A percentile compares a stretch with the other conserved stretches of the same genome.
Conservation (phyloP, 495 filamentous ascomycete genomes). For the Chaetomidium leptoderma region DNA sequence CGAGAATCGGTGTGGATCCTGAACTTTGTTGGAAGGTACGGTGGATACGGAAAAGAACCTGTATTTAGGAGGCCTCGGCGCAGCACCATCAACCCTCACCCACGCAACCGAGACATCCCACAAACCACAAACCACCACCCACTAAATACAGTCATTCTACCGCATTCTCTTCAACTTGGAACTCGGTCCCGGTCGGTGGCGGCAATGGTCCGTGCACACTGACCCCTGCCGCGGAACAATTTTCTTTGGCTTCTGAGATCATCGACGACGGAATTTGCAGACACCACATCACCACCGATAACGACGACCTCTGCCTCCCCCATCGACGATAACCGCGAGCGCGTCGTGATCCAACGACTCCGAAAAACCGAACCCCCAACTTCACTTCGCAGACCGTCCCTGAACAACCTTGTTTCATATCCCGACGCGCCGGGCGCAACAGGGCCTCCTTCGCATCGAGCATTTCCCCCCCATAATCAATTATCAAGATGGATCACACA, state of each 20-base stretch:
- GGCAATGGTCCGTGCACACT: slow-evolving; percentile 13
- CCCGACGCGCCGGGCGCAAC: slow-evolving; percentile 5
- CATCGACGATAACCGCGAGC: no score
- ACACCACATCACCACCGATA: slow-evolving; percentile 10
- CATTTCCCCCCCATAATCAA: neutral
- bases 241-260: slow-evolving; percentile 21
- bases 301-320: slow-evolving; percentile 1
- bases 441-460: neutral
- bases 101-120: no score
- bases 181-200: neutral
- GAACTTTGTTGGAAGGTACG: no score
- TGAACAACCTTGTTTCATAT: neutral
- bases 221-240: slow-evolving; percentile 11
- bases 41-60: no score
- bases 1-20: no score
- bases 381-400: neutral
- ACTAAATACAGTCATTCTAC: no score
- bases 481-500: slow-evolving; percentile 67
- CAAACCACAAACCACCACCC: no score
- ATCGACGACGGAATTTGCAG: slow-evolving; percentile 11
- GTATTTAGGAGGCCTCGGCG: no score
- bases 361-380: neutral
- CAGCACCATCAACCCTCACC: no score
- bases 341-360: neutral
- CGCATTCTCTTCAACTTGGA: no score